Percentiles rank a stretch among this genome's conserved stretches.
Conservation (phyloP, 331 rosid genomes). For the Malus hybrid region DNA sequence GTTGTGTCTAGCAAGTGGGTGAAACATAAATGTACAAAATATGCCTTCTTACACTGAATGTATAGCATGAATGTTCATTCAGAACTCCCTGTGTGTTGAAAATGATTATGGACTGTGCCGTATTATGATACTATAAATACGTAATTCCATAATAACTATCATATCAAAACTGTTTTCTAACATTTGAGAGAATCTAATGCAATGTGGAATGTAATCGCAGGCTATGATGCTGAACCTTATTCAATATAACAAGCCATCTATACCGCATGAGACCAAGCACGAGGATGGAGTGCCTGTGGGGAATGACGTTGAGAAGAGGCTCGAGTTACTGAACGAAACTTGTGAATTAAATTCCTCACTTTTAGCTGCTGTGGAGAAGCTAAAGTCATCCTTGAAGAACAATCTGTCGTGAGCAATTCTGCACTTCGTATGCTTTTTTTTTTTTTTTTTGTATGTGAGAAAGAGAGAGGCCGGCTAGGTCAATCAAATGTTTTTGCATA, state of each 20-base stretch:
- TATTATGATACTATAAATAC: not conserved
- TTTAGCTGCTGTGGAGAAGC: constrained; percentile 43
- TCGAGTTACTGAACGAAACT: constrained; percentile 47
- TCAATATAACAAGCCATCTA: constrained; percentile 23
- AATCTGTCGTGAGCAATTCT: constrained; percentile 2
- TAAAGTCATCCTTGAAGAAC: constrained; percentile 28
- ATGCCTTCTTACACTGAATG: not conserved
- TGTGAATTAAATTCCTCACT: constrained; percentile 73
- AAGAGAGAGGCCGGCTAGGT: not conserved
- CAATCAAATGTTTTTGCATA: not conserved
- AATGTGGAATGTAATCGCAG: constrained; percentile 24
- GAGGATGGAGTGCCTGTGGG: constrained; percentile 11
- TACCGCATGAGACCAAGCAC: constrained; percentile 1
- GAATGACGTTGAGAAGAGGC: constrained; percentile 42
- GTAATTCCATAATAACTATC: not conserved
- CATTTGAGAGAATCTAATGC: not conserved
- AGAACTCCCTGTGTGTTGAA: not conserved
- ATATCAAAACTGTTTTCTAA: not conserved
- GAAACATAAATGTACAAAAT: not conserved
- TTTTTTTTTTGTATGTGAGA: not conserved
- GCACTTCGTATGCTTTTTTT: not conserved
- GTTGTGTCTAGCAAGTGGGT: not conserved
- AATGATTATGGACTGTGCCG: not conserved
- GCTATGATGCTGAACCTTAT: constrained; percentile 58
- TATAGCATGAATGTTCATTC: not conserved